Conservation (phyloP, 1,284 basidiomycete species). For the Cutaneotrichosporon spelunceum region DNA sequence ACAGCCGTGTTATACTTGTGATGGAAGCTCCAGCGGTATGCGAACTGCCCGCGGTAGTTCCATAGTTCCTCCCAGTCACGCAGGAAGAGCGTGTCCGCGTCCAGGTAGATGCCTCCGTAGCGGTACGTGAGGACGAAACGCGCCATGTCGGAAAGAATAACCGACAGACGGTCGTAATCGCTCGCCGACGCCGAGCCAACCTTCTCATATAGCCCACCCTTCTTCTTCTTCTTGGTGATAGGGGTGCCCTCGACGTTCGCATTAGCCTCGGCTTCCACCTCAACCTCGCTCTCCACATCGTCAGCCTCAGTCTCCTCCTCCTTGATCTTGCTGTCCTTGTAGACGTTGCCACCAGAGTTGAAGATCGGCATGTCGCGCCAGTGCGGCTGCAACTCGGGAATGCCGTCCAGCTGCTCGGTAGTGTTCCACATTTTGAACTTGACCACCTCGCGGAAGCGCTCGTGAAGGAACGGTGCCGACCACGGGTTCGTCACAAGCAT, state of each 20-base stretch:
- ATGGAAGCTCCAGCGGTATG: slow-evolving; percentile 77
- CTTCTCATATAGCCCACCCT: slow-evolving; percentile 65
- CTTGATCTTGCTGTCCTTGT: slow-evolving; percentile 39
- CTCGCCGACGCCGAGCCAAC: slow-evolving; percentile 70
- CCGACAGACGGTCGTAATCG: slow-evolving; percentile 73
- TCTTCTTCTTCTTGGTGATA: slow-evolving; percentile 51
- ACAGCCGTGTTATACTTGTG: slow-evolving; percentile 83
- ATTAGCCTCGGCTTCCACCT: slow-evolving; percentile 9
- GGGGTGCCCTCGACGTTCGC: slow-evolving; percentile 15
- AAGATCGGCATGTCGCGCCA: slow-evolving; percentile 69
- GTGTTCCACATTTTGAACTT: slow-evolving; percentile 88
- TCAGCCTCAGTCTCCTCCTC: slow-evolving; percentile 37
- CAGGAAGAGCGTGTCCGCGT: slow-evolving; percentile 79
- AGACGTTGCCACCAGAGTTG: slow-evolving; percentile 70
- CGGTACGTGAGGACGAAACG: slow-evolving; percentile 80
- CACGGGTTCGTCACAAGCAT: slow-evolving; percentile 71
- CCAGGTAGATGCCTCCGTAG: slow-evolving; percentile 80
- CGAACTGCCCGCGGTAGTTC: slow-evolving; percentile 82
- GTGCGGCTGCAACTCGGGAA: slow-evolving; percentile 70
- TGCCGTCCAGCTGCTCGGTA: slow-evolving; percentile 76
- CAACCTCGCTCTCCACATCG: slow-evolving; percentile 3
- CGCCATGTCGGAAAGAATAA: slow-evolving; percentile 82
- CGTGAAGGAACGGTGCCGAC: slow-evolving; percentile 78
- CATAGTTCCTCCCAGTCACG: slow-evolving; percentile 90
- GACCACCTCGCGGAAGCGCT: slow-evolving; percentile 71